These are phyloP conservation scores for Globisporangium paddicum DNA, from an alignment of 352 stramenopile genomes.

Conservation along the genomic window DNA sequence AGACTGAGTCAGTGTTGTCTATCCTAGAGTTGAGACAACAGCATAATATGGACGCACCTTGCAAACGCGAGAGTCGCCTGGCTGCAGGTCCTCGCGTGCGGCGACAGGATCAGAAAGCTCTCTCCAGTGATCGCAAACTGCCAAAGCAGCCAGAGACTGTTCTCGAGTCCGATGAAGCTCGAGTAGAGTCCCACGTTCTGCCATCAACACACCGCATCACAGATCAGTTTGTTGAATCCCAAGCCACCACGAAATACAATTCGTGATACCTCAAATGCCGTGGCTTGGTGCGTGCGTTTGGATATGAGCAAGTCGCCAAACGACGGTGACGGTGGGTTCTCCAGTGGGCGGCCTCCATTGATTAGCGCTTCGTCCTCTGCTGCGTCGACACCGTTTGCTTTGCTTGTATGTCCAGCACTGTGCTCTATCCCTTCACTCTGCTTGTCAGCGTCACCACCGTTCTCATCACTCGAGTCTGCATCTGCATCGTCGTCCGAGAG, in stretches of 20 bases:
- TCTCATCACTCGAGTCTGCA: conserved; percentile 20
- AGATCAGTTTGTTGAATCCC: not conserved
- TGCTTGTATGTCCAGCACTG: conserved; percentile 21
- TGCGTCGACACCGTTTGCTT: not conserved
- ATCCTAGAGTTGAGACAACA: too few species aligned
- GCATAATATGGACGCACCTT: conserved; percentile 36
- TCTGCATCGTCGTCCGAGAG: conserved; percentile 26
- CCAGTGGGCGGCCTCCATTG: not conserved
- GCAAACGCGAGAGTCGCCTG: conserved; percentile 77
- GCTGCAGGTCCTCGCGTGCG: conserved; percentile 73
- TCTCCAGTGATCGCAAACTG: conserved; percentile 82
- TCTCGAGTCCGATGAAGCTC: conserved; percentile 74
- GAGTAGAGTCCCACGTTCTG: conserved; percentile 82
- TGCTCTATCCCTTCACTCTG: conserved; percentile 5
- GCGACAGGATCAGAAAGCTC: conserved; percentile 74
- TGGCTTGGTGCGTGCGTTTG: conserved; percentile 39
- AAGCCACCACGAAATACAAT: not conserved
- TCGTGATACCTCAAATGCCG: conserved; percentile 50
- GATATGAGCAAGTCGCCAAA: conserved; percentile 72
- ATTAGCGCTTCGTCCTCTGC: not conserved
- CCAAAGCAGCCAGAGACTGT: conserved; percentile 78
- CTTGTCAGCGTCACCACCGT: conserved; percentile 19
- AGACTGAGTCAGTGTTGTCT: too few species aligned
- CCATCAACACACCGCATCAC: not conserved
- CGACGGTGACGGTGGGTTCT: conserved; percentile 39